These are phyloP conservation scores for Lachancea sp. DNA, from an alignment of 805 yeast species.

Conservation along the genomic window DNA sequence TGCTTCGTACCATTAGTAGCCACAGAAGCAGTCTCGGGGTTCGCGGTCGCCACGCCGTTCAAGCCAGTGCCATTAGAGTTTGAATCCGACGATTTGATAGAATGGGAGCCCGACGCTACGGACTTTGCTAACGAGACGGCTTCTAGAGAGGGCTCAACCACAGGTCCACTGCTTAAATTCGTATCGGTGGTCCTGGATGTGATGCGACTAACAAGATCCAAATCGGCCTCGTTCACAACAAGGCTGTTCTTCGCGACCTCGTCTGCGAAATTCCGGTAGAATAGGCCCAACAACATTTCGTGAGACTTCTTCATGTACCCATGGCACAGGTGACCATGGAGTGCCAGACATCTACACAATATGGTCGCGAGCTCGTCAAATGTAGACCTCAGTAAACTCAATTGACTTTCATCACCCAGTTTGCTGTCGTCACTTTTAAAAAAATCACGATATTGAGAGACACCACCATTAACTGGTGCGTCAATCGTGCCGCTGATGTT, in stretches of 20 bases:
- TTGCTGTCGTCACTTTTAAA: slow-evolving; percentile 38
- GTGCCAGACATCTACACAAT: slow-evolving; percentile 55
- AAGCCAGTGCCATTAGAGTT: not conserved
- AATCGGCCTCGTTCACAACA: slow-evolving; percentile 21
- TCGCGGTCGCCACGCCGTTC: not conserved
- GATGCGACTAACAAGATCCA: slow-evolving; percentile 7
- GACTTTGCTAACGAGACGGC: slow-evolving; percentile 1
- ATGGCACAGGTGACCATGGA: slow-evolving; percentile 64
- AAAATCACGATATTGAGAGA: slow-evolving; percentile 72
- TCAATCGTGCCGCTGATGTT: slow-evolving; percentile 80
- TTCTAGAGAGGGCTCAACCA: not conserved
- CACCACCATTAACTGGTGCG: slow-evolving; percentile 90
- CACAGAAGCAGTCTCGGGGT: not conserved
- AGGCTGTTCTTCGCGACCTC: slow-evolving; percentile 46
- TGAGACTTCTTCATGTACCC: slow-evolving; percentile 55
- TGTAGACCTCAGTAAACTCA: slow-evolving; percentile 34
- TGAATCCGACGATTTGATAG: slow-evolving; percentile 7
- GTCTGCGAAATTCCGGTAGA: slow-evolving; percentile 55
- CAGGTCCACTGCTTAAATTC: not conserved
- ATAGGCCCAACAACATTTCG: slow-evolving; percentile 56
- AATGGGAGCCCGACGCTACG: slow-evolving; percentile 6
- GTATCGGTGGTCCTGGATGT: slow-evolving; percentile 7
- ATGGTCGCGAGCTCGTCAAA: slow-evolving; percentile 65
- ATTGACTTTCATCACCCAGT: slow-evolving; percentile 26
- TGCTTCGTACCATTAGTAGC: not conserved